These are phyloP conservation scores for Aphanomyces euteiches DNA, from an alignment of 352 stramenopile species.

Conservation along the genomic window DNA sequence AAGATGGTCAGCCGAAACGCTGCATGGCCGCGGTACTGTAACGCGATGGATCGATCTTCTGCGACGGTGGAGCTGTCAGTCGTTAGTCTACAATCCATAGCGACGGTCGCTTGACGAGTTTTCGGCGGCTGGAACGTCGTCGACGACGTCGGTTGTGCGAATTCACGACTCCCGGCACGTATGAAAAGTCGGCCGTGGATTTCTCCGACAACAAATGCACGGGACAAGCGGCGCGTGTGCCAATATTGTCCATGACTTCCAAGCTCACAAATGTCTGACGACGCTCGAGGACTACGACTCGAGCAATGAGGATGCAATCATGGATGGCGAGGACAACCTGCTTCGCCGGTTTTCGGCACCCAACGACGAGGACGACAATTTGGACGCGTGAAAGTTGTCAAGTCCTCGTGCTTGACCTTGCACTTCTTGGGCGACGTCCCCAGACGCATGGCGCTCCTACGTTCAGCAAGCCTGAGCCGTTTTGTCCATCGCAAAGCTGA, in stretches of 20 bases:
- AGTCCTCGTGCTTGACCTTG: slow-evolving; percentile 27
- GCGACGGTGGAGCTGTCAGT: too few relatives aligned
- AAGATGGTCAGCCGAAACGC: too few relatives aligned
- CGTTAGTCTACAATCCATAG: slow-evolving; percentile 17
- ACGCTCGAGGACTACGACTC: slow-evolving; percentile 7
- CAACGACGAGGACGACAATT: slow-evolving; percentile 26
- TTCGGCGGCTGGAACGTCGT: slow-evolving; percentile 1
- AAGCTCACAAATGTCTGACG: slow-evolving; percentile 47
- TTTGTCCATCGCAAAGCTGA: background rate
- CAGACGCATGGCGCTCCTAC: slow-evolving; percentile 71
- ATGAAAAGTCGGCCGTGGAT: slow-evolving; percentile 48
- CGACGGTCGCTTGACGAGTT: slow-evolving; percentile 23
- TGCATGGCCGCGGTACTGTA: too few relatives aligned
- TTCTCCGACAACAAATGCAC: slow-evolving; percentile 60
- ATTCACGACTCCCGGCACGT: slow-evolving; percentile 20
- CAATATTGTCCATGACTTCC: slow-evolving; percentile 74
- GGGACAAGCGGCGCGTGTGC: slow-evolving; percentile 60
- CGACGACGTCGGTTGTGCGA: slow-evolving; percentile 12
- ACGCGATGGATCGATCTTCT: too few relatives aligned
- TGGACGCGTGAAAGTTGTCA: slow-evolving; percentile 28
- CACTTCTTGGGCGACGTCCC: slow-evolving; percentile 48
- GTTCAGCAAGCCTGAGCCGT: background rate
- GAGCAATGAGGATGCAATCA: background rate
- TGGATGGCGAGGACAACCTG: background rate
- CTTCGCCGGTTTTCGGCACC: background rate